A percentile compares a stretch with the other conserved stretches of the same genome.
Conservation (phyloP, 805 yeast genomes). For the Zygosaccharomyces rouxii region DNA sequence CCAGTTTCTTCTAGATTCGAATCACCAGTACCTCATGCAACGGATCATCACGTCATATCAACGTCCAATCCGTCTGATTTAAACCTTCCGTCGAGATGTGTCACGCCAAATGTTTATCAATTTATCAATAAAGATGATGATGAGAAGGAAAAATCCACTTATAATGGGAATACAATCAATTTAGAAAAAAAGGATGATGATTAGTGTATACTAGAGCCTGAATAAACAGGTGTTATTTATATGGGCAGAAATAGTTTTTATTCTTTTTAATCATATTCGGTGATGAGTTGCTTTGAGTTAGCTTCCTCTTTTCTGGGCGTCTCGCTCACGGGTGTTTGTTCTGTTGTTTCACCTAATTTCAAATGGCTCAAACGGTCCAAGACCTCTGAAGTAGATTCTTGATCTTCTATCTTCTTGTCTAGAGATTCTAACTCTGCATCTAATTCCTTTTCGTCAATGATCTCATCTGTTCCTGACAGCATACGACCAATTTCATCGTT, state of each 20-base stretch:
- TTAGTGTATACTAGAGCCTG: not conserved
- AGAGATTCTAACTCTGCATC: constrained; percentile 40
- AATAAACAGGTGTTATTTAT: not conserved
- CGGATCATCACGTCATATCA: constrained; percentile 14
- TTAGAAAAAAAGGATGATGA: constrained; percentile 45
- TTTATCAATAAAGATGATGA: constrained; percentile 27
- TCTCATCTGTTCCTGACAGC: constrained; percentile 22
- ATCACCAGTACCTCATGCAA: constrained; percentile 17
- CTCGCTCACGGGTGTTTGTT: not conserved
- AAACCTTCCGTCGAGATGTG: constrained; percentile 31
- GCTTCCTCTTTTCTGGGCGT: not conserved
- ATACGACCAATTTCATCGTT: constrained; percentile 39
- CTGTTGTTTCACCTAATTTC: constrained; percentile 14
- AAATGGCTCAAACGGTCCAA: constrained; percentile 25
- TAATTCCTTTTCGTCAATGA: constrained; percentile 33
- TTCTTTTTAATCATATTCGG: constrained; percentile 1
- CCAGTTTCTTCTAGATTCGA: constrained; percentile 18
- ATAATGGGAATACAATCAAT: constrained; percentile 53
- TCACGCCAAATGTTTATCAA: constrained; percentile 32
- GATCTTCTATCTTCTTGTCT: constrained; percentile 24
- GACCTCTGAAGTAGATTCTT: constrained; percentile 14
- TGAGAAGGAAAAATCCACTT: constrained; percentile 42
- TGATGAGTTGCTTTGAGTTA: not conserved
- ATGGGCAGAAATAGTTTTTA: not conserved
- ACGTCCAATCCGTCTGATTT: constrained; percentile 20